Percentiles rank a stretch among this genome's conserved stretches.
These are phyloP conservation scores for Withania somnifera DNA, from an alignment of 305 asterid genomes.

Conservation along the genomic window DNA sequence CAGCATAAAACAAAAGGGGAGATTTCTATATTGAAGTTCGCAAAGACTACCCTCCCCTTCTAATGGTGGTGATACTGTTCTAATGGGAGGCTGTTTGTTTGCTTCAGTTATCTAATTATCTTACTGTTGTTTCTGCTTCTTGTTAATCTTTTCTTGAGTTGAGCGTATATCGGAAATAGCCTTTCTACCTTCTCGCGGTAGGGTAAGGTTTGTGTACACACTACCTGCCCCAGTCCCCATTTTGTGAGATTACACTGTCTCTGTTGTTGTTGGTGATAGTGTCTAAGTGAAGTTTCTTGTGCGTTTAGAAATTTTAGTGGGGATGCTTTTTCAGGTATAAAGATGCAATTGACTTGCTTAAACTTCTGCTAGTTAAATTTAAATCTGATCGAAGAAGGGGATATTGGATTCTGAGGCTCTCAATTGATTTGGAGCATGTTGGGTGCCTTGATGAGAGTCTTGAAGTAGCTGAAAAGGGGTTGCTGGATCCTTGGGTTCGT, in stretches of 20 bases:
- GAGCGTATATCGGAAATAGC: no score
- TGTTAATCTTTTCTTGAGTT: no score
- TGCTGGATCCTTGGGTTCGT: conserved; percentile 86
- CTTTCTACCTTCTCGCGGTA: no score
- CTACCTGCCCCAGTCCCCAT: no score
- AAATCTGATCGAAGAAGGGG: conserved; percentile 80
- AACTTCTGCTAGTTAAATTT: conserved; percentile 44
- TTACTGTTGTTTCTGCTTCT: no score
- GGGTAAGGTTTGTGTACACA: no score
- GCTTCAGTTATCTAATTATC: no score
- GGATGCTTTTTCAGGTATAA: conserved; percentile 41
- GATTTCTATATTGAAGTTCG: not conserved
- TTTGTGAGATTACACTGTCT: no score
- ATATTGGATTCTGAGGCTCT: conserved; percentile 82
- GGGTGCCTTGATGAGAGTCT: conserved; percentile 75
- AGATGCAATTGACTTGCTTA: conserved; percentile 67
- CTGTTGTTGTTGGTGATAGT: no score
- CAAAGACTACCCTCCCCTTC: not conserved
- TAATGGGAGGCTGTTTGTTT: no score
- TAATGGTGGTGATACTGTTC: not conserved
- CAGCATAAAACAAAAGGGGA: not conserved
- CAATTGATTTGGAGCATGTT: conserved; percentile 84
- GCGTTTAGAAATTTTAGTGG: not conserved
- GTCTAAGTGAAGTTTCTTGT: not conserved
- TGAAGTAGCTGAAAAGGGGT: conserved; percentile 69